Base-by-base conservation (phyloP, 805 yeast genomes). In the Tanozyma kutaoensis region DNA sequence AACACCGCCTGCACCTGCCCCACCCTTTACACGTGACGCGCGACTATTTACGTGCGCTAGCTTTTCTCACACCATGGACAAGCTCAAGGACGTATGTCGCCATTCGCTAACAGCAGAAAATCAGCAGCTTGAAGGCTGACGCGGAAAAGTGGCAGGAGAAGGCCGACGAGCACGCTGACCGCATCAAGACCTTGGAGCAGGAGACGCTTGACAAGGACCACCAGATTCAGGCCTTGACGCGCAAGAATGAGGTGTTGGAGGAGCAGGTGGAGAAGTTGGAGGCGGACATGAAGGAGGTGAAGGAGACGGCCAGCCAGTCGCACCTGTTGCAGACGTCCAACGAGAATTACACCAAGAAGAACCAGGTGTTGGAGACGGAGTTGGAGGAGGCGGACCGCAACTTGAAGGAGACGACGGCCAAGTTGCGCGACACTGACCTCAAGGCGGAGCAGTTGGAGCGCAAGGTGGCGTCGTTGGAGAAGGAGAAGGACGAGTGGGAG, bases 141-240 rank as follows among this genome's bases (percentile, higher is more conserved):
- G 88, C 95, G 41, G 98, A 91, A 65, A 66, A 77, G 45, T 93
- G 98, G 84, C 95, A 88, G 66, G 95, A 84, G 55, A 82, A 80
- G 66, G 76, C 91, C 35, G 98, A 91, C 49, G 95, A 81, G 46
- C 70, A 80, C 46, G 59, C 74, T 35, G 73, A 67, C 37, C 76
- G 75, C 54, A 73, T 80, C 62, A 91, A 86, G 69, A 77, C 68
- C 50, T 68, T 88, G 55, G 97, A 88, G 58, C 96, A 88, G 62
- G 94, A 84, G 49, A 69, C 71, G 50, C 65, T 81, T 41, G 88
- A 82, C 42, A 86, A 86, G 64, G 98, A 91, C 55, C 88, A 91
- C 65, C 91, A 82, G 55, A 84, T 91, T 55, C 85, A 84, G 51
- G 69, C 96, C 4, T 72, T 91, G 57, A 76, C 86, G 37, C 85